Base-by-base conservation (phyloP, 2,329 filamentous ascomycete species). In the Fusarium virguliforme region DNA sequence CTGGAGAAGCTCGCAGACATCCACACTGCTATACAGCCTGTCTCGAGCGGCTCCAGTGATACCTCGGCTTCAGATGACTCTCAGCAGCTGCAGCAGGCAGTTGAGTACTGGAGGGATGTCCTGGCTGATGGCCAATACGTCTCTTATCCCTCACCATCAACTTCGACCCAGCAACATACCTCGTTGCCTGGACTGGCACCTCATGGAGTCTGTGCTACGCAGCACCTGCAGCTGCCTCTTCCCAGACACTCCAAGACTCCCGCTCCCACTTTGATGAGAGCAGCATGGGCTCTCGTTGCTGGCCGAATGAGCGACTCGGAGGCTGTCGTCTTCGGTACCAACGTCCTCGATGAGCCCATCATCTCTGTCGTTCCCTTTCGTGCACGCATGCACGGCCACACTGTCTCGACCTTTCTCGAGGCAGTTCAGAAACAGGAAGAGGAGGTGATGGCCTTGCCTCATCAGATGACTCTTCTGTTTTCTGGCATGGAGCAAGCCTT, bases 31-130 rank as follows among this genome's bases (percentile, higher is more conserved):
- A 12, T n/a, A 24, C 37, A 18, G 24, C 13, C 30, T 13, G 53
- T 41, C 35, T 40, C 53, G 22, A 28, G 37, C 12, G 24, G 38
- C n/a, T 56, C 53, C 2, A 56, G 53, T 32, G 35, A 41, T 18
- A 40, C 24, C 8, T 26, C n/a, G 4, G n/a, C 24, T 9, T 32
- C 37, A 7, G 53, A 30, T 18, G 53, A 41, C 53, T 40, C 37
- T 13, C 22, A 56, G 15, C 50, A 26, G 12, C 32, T 26, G 18
- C 24, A 38, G 8, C 24, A 26, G 3, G 15, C 18, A 30, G 53
- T 56, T 4, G 53, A 30, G 10, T 41, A 41, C 10, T 56, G 53
- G 53, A 56, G 32, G 26, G 35, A 40, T 6, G n/a, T 41, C 5
- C 15, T 55, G 22, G 34, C 22, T 2, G 24, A 55, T 28, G 9